Evolutionary conservation across 495 filamentous ascomycete genomes (phyloP), one percentile per base, ranked within the genome.

Genomic region (Hypomontagnella monticulosa): DNA sequence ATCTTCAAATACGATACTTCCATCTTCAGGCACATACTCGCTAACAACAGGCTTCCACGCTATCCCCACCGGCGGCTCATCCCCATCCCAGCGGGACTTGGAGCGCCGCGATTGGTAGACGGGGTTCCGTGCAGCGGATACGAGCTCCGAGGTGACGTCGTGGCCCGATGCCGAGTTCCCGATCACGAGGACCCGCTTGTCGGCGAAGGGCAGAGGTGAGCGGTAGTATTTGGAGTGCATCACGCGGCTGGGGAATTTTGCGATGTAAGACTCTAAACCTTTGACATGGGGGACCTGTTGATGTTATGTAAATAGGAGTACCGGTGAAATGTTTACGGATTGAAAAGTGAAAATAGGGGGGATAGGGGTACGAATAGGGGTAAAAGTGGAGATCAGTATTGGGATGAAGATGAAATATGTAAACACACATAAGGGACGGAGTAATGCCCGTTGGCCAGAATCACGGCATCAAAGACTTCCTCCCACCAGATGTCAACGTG

Each of bases 141-240:
- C 58, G 1, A 83, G 72, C 12, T 81, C 76, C 3, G 69, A 52
- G 1, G 76, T 73, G 2, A 84, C 42, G 61, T 84, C 81, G 65
- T 80, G 78, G 4, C 80, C 81, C 1, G 80, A 83, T n/a, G 81
- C 79, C 1, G 79, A 81, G 74, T 83, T 83, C 38, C 81, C 80
- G 44, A 84, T 77, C 0, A 82, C 44, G 20, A 84, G 66, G 11
- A 84, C 74, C 33, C 61, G 72, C 48, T 80, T 75, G 19, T 20
- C 30, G 14, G 57, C 40, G 66, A 75, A 82, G 11, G 66, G 15
- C 3, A 49, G 46, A 0, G 79, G 69, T 1, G 78, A 66, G 18
- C 80, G 80, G 65, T 80, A 84, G 50, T 63, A 64, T 54, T 83
- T 83, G 33, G 80, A 84, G 66, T 84, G 82, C 0, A 66, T 15